Percentiles rank a stretch among this genome's conserved stretches.
Conservation (phyloP, 1,139 yeast genomes). For the Geotrichum histeridarum region DNA sequence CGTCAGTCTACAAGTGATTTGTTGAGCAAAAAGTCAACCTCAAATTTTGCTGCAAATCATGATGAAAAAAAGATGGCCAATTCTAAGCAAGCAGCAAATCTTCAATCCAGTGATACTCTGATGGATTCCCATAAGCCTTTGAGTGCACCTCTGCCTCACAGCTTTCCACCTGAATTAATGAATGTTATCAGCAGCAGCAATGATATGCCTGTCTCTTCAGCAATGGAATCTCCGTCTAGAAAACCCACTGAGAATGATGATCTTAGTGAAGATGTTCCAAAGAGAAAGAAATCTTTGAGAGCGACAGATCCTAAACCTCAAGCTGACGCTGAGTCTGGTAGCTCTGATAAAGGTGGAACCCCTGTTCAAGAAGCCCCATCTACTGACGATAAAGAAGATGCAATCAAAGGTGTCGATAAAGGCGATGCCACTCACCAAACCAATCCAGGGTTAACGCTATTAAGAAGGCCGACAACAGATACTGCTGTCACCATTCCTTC, state of each 20-base stretch:
- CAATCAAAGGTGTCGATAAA: background rate
- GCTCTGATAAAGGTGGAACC: background rate
- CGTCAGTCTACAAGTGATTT: background rate
- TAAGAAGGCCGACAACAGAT: slow-evolving; percentile 8
- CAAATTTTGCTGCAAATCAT: too few relatives aligned
- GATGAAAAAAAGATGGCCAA: too few relatives aligned
- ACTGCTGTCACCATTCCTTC: slow-evolving; percentile 14
- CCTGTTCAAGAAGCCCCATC: too few relatives aligned
- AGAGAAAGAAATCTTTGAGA: too few relatives aligned
- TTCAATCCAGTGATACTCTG: background rate
- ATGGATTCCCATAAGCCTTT: slow-evolving; percentile 12
- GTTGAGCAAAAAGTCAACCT: background rate
- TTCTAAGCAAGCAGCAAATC: background rate
- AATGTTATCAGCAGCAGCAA: slow-evolving; percentile 9
- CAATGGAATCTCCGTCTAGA: too few relatives aligned
- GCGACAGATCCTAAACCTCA: too few relatives aligned
- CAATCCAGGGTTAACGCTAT: slow-evolving; percentile 11
- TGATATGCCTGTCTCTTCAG: background rate
- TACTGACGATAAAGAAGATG: too few relatives aligned
- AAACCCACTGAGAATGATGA: too few relatives aligned
- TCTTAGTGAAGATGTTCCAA: too few relatives aligned
- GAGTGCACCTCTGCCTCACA: slow-evolving; percentile 32
- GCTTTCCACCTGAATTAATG: slow-evolving; percentile 33
- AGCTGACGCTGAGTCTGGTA: background rate
- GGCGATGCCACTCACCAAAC: background rate